A percentile compares a stretch with the other conserved stretches of the same genome.
These are phyloP conservation scores for Phellinidium pouzarii DNA, from an alignment of 1,284 basidiomycete species.

Conservation along the genomic window DNA sequence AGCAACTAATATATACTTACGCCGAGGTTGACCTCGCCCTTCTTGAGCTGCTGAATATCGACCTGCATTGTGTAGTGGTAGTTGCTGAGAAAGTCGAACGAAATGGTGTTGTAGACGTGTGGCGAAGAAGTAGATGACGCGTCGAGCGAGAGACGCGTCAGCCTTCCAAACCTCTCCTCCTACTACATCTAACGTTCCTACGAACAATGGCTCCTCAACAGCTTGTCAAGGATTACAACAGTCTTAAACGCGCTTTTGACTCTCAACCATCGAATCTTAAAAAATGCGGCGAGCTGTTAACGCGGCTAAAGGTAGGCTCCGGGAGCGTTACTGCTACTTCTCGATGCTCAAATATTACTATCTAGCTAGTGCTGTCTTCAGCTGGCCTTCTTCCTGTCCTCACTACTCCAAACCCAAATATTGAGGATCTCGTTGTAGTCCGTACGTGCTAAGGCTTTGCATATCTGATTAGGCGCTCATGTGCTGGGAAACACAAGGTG, in stretches of 20 bases:
- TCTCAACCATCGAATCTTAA: slow-evolving; percentile 58
- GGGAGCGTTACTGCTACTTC: neutral
- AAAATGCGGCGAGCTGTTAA: slow-evolving; percentile 53
- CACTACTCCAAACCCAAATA: slow-evolving; percentile 50
- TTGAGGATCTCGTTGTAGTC: slow-evolving; percentile 60
- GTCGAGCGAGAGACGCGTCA: slow-evolving; percentile 53
- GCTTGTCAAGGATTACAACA: slow-evolving; percentile 55
- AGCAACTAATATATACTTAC: slow-evolving; percentile 43
- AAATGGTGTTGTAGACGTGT: slow-evolving; percentile 13
- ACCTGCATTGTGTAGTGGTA: slow-evolving; percentile 50
- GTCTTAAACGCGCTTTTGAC: slow-evolving; percentile 56
- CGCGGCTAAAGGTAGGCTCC: slow-evolving; percentile 62
- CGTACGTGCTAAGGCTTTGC: slow-evolving; percentile 41
- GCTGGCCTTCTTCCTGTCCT: slow-evolving; percentile 57
- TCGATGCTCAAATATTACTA: neutral
- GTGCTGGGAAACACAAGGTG: slow-evolving; percentile 45
- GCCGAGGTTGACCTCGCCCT: slow-evolving; percentile 91
- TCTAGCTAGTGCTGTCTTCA: slow-evolving; percentile 72
- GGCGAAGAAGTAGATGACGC: slow-evolving; percentile 25
- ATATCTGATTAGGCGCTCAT: slow-evolving; percentile 2
- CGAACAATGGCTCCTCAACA: slow-evolving; percentile 25
- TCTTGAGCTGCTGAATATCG: slow-evolving; percentile 76
- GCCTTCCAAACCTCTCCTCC: slow-evolving; percentile 21
- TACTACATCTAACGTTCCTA: slow-evolving; percentile 29
- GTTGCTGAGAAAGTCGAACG: slow-evolving; percentile 19